Conservation (phyloP, 306 rosid genomes). For the Gleditsia sinensis region DNA sequence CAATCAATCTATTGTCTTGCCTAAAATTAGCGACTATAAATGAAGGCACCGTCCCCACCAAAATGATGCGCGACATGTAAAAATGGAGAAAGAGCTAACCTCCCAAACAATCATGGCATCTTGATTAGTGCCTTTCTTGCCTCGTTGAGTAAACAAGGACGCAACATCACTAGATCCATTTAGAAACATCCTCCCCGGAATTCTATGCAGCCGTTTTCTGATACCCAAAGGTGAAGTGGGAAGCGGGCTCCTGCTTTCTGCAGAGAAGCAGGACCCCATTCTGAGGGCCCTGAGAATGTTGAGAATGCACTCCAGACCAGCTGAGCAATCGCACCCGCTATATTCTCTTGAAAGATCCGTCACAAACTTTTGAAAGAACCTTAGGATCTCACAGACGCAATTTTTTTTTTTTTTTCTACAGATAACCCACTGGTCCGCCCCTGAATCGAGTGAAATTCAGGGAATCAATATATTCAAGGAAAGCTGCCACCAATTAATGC, state of each 20-base stretch:
- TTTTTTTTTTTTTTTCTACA: background rate
- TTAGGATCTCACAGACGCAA: constrained; percentile 2
- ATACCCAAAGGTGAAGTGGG: constrained; percentile 58
- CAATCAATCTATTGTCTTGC: background rate
- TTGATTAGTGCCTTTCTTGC: constrained; percentile 96
- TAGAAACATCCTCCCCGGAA: constrained; percentile 75
- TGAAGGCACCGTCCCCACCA: background rate
- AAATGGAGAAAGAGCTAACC: constrained; percentile 53
- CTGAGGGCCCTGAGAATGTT: constrained; percentile 87
- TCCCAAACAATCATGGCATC: constrained; percentile 99
- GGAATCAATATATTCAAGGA: no score
- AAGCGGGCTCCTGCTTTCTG: constrained; percentile 91
- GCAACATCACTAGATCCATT: constrained; percentile 77
- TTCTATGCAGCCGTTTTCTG: constrained; percentile 57
- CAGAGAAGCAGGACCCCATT: constrained; percentile 99
- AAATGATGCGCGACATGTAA: background rate
- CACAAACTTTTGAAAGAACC: constrained; percentile 25
- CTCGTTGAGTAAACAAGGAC: constrained; percentile 90
- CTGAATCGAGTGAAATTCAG: background rate
- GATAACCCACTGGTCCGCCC: background rate
- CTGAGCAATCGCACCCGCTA: constrained; percentile 49
- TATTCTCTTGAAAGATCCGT: constrained; percentile 74
- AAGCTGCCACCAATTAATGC: no score
- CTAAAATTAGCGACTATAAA: background rate
- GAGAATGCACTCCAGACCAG: constrained; percentile 91